phyloP scores from a whole-genome alignment of 305 asterid genomes.

The Galium porrigens region DNA sequence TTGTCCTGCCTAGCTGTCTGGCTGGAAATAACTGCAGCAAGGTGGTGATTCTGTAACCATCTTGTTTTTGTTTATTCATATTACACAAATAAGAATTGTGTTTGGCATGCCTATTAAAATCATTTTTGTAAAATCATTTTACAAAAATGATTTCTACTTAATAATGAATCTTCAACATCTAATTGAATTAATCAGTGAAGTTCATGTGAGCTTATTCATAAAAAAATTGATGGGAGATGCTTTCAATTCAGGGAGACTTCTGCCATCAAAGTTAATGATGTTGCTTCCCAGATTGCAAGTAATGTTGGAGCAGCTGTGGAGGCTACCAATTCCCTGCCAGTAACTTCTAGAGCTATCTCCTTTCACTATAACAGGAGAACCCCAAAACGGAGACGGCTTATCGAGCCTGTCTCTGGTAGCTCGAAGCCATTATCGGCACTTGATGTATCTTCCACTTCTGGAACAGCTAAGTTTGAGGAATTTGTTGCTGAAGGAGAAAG shows the following conservation, averaged over 20 bases:
- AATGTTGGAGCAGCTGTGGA: conserved; percentile 90
- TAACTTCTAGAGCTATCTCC: conserved; percentile 45
- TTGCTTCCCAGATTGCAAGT: conserved; percentile 78
- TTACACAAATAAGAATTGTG: neutral
- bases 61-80: neutral
- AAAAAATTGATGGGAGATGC: conserved; percentile 17
- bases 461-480: conserved; percentile 31
- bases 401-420: conserved; percentile 43
- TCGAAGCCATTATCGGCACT: conserved; percentile 29
- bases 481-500: conserved; percentile 35
- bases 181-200: conserved; percentile 7
- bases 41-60: conserved; percentile 30
- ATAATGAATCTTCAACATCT: conserved; percentile 9
- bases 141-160: neutral
- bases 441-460: conserved; percentile 35
- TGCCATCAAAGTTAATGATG: conserved; percentile 80
- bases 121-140: conserved; percentile 14
- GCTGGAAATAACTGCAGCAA: conserved; percentile 97
- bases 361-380: conserved; percentile 72
- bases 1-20: conserved; percentile 82
- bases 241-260: conserved; percentile 79
- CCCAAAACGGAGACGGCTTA: conserved; percentile 74
- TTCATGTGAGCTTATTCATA: conserved; percentile 11
- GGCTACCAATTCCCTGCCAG: conserved; percentile 65
- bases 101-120: conserved; percentile 7